Evolutionary conservation across 768 basidiomycete genomes (phyloP), one percentile per base, ranked within the genome.

Genomic region (Leucocoprinus leucothites): DNA sequence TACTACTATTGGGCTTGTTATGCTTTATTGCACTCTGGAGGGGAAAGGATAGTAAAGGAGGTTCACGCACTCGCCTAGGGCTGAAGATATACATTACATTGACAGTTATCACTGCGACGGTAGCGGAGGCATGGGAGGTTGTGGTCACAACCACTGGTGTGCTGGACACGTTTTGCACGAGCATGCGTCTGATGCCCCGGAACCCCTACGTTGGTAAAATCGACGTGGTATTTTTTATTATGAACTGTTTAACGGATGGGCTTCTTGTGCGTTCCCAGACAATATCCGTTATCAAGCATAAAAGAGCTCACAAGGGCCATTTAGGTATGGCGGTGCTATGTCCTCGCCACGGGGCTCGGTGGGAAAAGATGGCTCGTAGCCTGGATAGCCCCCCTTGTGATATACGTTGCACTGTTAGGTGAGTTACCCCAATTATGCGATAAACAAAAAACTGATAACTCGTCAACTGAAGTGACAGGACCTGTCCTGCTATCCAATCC

Each of bases 221-320:
- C 16, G 38, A 41, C 13, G 41, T 26, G 0, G 40, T 42, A 9
- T 51, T 51, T 21, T 4, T 51, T 13, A 28, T 42, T 8, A 51
- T 51, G n/a, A 51, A 51, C n/a, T 31, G 41, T 9, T 7, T 51
- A 2, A 51, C 50, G n/a, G 50, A 51, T 31, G 50, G 50, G 7
- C 41, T 50, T 36, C 35, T 42, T 28, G 26, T 51, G 24, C 26
- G 50, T 41, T 4, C 1, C 35, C 40, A 5, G 16, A 16, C 40
- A 41, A n/a, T 3, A 3, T 41, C 18, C 5, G 5, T 8, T 4
- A 41, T 3, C 13, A 5, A 16, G 5, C 6, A 7, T 41, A 41
- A 16, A 3, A 14, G 18, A 16, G 18, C 40, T 41, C 16, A 41
- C 14, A 19, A 4, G 40, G 16, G 16, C 4, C 4, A 11, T n/a